Evolutionary conservation across 495 filamentous ascomycete species (phyloP), one percentile per base, ranked within the genome.

Genomic region (Bathelium albidoporum): DNA sequence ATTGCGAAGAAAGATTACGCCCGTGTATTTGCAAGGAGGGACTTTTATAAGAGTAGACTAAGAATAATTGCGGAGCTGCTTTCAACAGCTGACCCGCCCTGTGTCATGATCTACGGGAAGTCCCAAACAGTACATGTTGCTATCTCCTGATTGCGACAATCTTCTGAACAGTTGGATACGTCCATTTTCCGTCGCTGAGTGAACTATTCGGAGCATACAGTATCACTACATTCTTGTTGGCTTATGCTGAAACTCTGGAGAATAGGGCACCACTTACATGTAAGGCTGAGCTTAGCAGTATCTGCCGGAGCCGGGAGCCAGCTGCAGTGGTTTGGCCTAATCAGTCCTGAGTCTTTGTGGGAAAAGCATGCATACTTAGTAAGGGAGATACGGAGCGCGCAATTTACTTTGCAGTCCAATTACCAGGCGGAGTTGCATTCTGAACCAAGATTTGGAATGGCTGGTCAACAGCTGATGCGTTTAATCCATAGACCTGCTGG

Each of bases 401-500:
- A 49, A 49, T 18, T 49, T 49, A 49, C 43, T 49, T 49, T 7
- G 43, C 43, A 49, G 72, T 74, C 72, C 73, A 74, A 45, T 76
- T 73, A 22, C 53, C 58, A 22, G 72, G 70, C 12, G 74, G 74
- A n/a, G 61, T 24, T 12, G 70, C 66, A 31, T 69, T 60, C 61
- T 75, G 72, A n/a, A 75, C 20, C 44, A 75, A 61, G 32, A 75
- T 65, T 59, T 72, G 41, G 39, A 70, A 70, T 14, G 55, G 26
- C 20, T 55, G 32, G 26, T 59, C 31, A 2, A 26, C 41, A 52
- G 58, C 53, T 1, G 16, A 29, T 7, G 1, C 53, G 16, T 32
- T 43, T 16, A 4, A 4, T 12, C 64, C 66, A 58, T 76, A 74
- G 10, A 76, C 71, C 10, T 26, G 53, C 16, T 26, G 32, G 2